Evolutionary conservation across 2,329 filamentous ascomycete genomes (phyloP), one percentile per base, ranked within the genome.

Genomic region (Penicillium polonicum): DNA sequence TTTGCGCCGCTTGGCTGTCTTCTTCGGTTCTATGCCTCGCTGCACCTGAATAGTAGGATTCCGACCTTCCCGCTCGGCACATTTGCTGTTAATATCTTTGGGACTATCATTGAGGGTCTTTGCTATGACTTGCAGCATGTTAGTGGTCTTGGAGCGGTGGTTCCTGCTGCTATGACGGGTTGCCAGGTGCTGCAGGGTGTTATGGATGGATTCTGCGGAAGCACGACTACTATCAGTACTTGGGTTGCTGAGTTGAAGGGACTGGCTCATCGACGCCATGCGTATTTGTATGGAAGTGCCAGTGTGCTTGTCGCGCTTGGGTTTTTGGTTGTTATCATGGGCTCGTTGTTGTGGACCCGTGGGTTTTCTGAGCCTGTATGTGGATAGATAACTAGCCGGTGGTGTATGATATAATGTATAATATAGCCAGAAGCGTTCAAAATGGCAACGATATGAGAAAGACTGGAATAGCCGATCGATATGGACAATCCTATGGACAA

Each of bases 1-100:
- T 94, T 97, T 67, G 89, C 91, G 1, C 93, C 93, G 0, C 64
- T 91, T 0, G 93, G 93, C 0, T 92, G 89, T 64, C 75, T 96
- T 0, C 70, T 82, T 0, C 84, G 93, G 4, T 96, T 90, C 76
- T 92, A 91, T 70, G 74, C 84, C 1, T 89, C 89, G 0, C 70
- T 89, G 7, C 73, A 79, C 25, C 82, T 96, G n/a, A 97, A 97
- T 67, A 78, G 83, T 0, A 79, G 84, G 21, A 65, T 85, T 0
- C 73, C 85, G 0, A 77, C 82, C 0, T 97, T 97, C 64, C 93
- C 93, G 0, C 73, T 97, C 0, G 93, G 93, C 2, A 97, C 93
- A 0, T 96, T 97, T 67, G 76, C 79, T 0, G 91, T 89, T 29
- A 97, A 97, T 68, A 79, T 95, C 5, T 72, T 88, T 15, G 93